Base-by-base conservation (phyloP, 2,329 filamentous ascomycete genomes). In the Verticillium alfalfae region DNA sequence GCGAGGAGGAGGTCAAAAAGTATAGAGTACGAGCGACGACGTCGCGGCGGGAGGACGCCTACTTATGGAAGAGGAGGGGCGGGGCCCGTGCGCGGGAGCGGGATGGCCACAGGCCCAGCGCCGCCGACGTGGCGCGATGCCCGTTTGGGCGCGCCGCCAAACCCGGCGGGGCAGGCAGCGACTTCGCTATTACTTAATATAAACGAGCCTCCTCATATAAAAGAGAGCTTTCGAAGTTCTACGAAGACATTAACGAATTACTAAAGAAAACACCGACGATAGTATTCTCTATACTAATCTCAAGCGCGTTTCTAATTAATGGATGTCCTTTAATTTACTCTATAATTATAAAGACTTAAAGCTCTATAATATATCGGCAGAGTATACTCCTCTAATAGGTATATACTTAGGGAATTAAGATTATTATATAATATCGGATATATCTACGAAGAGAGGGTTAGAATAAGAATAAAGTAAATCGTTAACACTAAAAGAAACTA, bases 281-380 rank as follows among this genome's bases (percentile, higher is more conserved):
- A 57, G 10, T 57, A 22, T 31, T 58, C 45, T 55, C 26, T 31
- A 34, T 16, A 15, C 37, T 57, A 34, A 55, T 57, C 5, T 61
- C 26, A 5, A 63, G 60, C 22, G 57, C 39, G 39, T 45, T n/a
- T 45, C 39, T 45, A n/a, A n/a, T 45, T 45, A 45, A 45, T 45
- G 39, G 56, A n/a, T 54, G 58, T 31, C 65, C 64, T n/a, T 57
- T 13, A 37, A 66, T 57, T 34, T 61, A 60, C 22, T 66, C 62
- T 18, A 34, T 31, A 57, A 66, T 66, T 4, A 67, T 52, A 54
- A 62, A 66, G 61, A 6, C 56, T 56, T 61, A 49, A 54, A 15
- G 61, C 36, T 39, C 34, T 34, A 34, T 41, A 57, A 16, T 60
- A 56, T 18, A 54, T 56, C 37, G 64, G 58, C 38, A 54, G 38